Evolutionary conservation across 2,329 filamentous ascomycete genomes (phyloP).

Genomic region (Scytalidium sp.): DNA sequence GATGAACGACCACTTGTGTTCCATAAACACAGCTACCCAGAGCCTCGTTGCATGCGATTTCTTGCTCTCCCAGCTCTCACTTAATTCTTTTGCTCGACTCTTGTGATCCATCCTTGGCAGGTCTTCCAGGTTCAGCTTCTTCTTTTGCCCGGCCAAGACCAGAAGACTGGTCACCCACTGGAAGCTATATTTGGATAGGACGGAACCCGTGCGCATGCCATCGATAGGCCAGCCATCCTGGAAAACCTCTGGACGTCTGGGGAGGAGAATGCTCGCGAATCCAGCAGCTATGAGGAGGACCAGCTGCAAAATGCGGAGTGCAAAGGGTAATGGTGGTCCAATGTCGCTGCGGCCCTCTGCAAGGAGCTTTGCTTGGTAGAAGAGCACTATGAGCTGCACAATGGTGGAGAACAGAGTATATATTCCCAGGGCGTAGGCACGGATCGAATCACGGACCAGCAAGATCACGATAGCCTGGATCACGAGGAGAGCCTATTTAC

Average conservation of each 20-base stretch:
- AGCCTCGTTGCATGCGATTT: conserved; percentile 47
- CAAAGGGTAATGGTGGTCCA: conserved; percentile 30
- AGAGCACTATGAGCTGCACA: conserved; percentile 39
- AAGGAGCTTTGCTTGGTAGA: conserved; percentile 42
- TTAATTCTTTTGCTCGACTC: conserved; percentile 48
- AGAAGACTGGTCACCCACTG: conserved; percentile 60
- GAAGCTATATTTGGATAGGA: conserved; percentile 62
- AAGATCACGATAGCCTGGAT: conserved; percentile 49
- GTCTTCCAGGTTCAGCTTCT: conserved; percentile 58
- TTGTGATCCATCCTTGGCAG: conserved; percentile 58
- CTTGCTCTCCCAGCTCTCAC: conserved; percentile 45
- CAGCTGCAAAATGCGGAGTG: conserved; percentile 47
- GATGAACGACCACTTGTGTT: conserved; percentile 53
- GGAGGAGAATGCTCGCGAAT: conserved; percentile 52
- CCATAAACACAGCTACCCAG: conserved; percentile 56
- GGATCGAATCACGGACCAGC: conserved; percentile 47
- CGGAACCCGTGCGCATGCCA: conserved; percentile 56
- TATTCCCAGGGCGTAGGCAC: conserved; percentile 51
- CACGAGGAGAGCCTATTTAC: conserved; percentile 45
- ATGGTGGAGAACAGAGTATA: conserved; percentile 47
- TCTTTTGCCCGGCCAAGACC: conserved; percentile 50
- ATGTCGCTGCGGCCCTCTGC: conserved; percentile 20
- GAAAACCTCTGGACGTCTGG: conserved; percentile 66
- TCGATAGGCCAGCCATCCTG: conserved; percentile 59
- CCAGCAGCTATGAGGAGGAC: conserved; percentile 41